Evolutionary conservation across 2,329 filamentous ascomycete genomes (phyloP).

Genomic region (Claviceps purpurea): DNA sequence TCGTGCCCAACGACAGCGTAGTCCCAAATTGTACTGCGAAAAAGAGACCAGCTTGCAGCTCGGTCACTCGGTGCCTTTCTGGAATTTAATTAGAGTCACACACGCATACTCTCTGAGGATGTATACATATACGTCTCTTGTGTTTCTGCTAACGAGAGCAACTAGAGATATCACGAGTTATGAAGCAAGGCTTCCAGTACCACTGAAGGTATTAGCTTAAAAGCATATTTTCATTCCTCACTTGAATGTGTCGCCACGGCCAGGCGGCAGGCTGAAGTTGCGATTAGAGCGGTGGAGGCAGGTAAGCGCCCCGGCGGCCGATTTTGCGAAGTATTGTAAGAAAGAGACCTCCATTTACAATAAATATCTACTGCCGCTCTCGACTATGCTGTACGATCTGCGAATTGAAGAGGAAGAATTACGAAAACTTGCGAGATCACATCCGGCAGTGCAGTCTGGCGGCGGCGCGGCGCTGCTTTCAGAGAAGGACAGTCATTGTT

Average conservation of each 20-base stretch:
- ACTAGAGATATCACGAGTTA: conserved; percentile 31
- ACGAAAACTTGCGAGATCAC: too few relatives aligned
- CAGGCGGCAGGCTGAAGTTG: conserved; percentile 13
- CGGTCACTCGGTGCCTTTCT: conserved; percentile 30
- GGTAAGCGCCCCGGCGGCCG: too few relatives aligned
- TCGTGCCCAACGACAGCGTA: conserved; percentile 50
- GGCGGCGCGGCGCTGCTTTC: too few relatives aligned
- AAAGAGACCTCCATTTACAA: too few relatives aligned
- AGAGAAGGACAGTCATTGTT: too few relatives aligned
- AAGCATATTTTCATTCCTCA: conserved; percentile 24
- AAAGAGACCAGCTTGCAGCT: conserved; percentile 39
- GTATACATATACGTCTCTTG: conserved; percentile 29
- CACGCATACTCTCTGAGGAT: conserved; percentile 36
- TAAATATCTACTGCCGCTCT: too few relatives aligned
- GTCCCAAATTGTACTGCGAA: conserved; percentile 52
- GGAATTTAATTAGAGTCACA: conserved; percentile 35
- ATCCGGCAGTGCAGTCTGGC: too few relatives aligned
- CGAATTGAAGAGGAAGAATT: too few relatives aligned
- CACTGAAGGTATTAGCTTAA: conserved; percentile 45
- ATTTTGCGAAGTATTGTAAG: too few relatives aligned
- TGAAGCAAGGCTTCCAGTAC: conserved; percentile 54
- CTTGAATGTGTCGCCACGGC: conserved; percentile 20
- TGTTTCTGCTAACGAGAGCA: conserved; percentile 34
- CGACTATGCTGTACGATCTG: too few relatives aligned
- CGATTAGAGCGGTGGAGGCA: too few relatives aligned